phyloP scores from a whole-genome alignment of 2,329 filamentous ascomycete species.

The Apiospora koreana region DNA sequence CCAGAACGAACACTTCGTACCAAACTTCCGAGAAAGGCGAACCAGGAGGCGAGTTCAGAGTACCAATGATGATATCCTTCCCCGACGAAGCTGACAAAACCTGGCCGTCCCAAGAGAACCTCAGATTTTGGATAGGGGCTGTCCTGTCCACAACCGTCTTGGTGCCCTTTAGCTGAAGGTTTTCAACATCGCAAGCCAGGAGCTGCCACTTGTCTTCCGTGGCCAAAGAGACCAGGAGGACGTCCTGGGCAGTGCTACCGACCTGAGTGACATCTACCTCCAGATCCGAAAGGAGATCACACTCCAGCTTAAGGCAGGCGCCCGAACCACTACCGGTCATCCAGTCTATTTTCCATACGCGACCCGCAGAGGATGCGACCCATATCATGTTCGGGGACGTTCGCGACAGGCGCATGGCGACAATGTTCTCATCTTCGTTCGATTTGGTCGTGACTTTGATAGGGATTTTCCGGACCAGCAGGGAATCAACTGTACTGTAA shows the following conservation, averaged over 20 bases:
- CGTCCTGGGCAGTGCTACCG: conserved; percentile 39
- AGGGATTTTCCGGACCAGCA: conserved; percentile 72
- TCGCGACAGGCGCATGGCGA: conserved; percentile 47
- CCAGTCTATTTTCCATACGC: conserved; percentile 62
- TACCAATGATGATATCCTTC: conserved; percentile 62
- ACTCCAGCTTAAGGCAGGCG: conserved; percentile 43
- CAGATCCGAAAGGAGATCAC: conserved; percentile 48
- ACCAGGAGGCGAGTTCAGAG: conserved; percentile 34
- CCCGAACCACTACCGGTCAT: conserved; percentile 45
- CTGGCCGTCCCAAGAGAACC: conserved; percentile 54
- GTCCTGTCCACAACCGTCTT: conserved; percentile 39
- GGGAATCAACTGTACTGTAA: conserved; percentile 79
- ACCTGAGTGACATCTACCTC: conserved; percentile 41
- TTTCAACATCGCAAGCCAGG: conserved; percentile 45
- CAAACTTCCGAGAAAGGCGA: conserved; percentile 42
- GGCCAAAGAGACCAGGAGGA: conserved; percentile 49
- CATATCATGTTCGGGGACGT: conserved; percentile 51
- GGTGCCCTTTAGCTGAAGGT: conserved; percentile 28
- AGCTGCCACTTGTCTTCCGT: conserved; percentile 42
- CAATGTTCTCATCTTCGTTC: conserved; percentile 36
- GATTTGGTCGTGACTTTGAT: conserved; percentile 40
- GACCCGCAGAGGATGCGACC: conserved; percentile 61
- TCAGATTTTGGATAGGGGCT: conserved; percentile 47
- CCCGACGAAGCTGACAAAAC: conserved; percentile 58
- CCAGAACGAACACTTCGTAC: conserved; percentile 60